Evolutionary conservation across 1,284 basidiomycete species (phyloP).

Genomic region (Sanghuangporus baumii): DNA sequence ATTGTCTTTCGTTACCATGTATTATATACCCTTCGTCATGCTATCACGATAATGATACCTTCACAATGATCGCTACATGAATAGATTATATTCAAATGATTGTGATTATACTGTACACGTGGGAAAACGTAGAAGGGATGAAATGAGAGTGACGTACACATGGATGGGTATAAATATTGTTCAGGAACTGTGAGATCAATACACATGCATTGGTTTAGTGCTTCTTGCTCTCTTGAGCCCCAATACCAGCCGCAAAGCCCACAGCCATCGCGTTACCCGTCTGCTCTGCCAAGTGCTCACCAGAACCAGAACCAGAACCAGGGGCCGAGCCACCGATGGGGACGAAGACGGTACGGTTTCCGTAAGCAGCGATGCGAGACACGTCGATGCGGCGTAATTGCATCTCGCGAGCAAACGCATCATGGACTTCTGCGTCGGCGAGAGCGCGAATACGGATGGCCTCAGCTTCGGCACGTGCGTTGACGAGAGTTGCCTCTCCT

Average conservation of each 20-base stretch:
- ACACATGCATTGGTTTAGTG: not conserved
- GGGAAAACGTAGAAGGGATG: not conserved
- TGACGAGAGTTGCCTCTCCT: conserved; percentile 64
- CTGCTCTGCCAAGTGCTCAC: conserved; percentile 47
- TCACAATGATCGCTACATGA: not conserved
- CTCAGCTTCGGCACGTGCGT: conserved; percentile 68
- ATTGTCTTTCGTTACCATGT: not conserved
- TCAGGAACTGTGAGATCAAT: not conserved
- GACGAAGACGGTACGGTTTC: conserved; percentile 64
- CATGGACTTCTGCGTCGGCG: conserved; percentile 54
- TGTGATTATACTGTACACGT: not conserved
- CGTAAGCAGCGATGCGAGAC: conserved; percentile 56
- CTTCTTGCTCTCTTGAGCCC: conserved; percentile 29
- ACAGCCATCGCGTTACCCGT: conserved; percentile 55
- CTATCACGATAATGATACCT: not conserved
- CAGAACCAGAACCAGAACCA: not conserved
- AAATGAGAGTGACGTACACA: not conserved
- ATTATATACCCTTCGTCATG: not conserved
- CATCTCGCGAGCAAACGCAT: conserved; percentile 73
- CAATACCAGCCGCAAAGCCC: conserved; percentile 63
- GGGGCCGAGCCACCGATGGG: conserved; percentile 31
- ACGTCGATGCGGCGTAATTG: conserved; percentile 62
- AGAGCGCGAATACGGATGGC: conserved; percentile 58
- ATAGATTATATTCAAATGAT: not conserved
- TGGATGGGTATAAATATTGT: not conserved